These are phyloP conservation scores for Bruguiera hainesii DNA, from an alignment of 441 rosid species.

Conservation along the genomic window DNA sequence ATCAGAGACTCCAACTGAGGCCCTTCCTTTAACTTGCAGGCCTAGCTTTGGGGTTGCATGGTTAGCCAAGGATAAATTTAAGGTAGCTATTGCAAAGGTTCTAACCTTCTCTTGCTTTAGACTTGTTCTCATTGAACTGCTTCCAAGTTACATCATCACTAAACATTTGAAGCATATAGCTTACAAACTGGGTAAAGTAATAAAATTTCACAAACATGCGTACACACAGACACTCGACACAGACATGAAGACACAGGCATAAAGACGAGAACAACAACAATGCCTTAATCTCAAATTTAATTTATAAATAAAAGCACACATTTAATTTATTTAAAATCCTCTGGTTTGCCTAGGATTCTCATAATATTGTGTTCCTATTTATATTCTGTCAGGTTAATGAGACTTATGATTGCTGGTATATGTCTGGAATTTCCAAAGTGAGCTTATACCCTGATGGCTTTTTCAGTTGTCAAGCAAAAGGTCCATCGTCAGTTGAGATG, in stretches of 20 bases:
- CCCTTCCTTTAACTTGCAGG: slow-evolving; percentile 81
- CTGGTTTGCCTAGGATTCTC: neutral
- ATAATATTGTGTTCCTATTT: neutral
- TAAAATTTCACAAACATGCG: neutral
- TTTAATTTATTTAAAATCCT: neutral
- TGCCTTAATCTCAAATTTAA: neutral
- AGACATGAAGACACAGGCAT: neutral
- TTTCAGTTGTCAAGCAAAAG: slow-evolving; percentile 66
- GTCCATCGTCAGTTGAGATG: slow-evolving; percentile 56
- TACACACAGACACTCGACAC: too few relatives aligned
- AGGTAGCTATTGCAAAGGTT: slow-evolving; percentile 42
- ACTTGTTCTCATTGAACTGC: neutral
- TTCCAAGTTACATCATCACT: neutral
- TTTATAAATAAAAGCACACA: too few relatives aligned
- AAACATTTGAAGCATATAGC: neutral
- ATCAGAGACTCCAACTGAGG: slow-evolving; percentile 87
- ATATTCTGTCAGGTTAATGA: slow-evolving; percentile 55
- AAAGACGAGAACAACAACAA: too few relatives aligned
- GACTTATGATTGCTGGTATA: slow-evolving; percentile 93
- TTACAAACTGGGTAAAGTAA: neutral
- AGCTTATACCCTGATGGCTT: slow-evolving; percentile 62
- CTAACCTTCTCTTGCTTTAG: neutral
- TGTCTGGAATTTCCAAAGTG: slow-evolving; percentile 57
- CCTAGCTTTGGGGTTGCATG: slow-evolving; percentile 75
- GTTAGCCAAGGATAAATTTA: slow-evolving; percentile 70